phyloP scores from a whole-genome alignment of 805 yeast genomes.

The Komagataella mondaviorum region DNA sequence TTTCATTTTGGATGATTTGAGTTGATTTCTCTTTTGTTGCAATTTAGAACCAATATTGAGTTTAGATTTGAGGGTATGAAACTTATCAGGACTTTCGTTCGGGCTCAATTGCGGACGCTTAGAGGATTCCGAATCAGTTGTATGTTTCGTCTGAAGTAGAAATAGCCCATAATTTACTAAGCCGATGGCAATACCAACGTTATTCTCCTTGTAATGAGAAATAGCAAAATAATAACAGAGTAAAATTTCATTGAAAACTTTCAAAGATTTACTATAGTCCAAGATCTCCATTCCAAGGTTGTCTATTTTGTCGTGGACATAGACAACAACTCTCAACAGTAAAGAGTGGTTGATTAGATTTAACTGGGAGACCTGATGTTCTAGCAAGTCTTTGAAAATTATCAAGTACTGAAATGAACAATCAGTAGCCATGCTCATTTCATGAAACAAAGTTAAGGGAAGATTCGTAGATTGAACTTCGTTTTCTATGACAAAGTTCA shows the following conservation, averaged over 20 bases:
- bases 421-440: neutral
- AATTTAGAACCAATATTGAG: conserved; percentile 7
- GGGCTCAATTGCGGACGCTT: conserved; percentile 1
- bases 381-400: neutral
- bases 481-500: neutral
- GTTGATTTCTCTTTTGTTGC: neutral
- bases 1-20: conserved; percentile 1
- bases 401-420: neutral
- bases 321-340: neutral
- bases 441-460: neutral
- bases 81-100: conserved; percentile 5
- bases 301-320: neutral
- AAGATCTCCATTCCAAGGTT: neutral
- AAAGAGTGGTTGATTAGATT: neutral
- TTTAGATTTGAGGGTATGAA: conserved; percentile 9
- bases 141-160: conserved; percentile 7
- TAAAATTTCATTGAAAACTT: neutral
- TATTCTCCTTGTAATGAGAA: conserved; percentile 11
- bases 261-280: neutral
- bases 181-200: conserved; percentile 13
- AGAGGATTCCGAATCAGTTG: neutral
- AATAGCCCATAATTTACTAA: conserved; percentile 12
- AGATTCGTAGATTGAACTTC: neutral
- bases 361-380: neutral
- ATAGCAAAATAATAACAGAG: conserved; percentile 12